Percentiles rank a stretch among this genome's conserved stretches.
Evolutionary conservation across 768 basidiomycete genomes (phyloP).

Genomic region (Kwoniella dendrophila): DNA sequence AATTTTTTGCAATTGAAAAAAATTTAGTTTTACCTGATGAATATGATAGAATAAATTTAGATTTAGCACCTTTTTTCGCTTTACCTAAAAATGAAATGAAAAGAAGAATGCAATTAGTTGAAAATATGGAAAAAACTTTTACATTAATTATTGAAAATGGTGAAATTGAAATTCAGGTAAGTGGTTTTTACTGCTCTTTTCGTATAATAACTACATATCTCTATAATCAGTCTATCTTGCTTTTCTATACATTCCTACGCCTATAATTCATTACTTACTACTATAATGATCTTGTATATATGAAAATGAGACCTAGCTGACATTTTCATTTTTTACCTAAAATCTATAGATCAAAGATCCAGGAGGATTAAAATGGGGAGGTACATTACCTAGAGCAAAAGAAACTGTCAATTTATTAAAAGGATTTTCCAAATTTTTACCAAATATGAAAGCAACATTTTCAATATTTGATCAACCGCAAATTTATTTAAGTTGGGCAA

Average conservation of each 20-base stretch:
- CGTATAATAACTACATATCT: no score
- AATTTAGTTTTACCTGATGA: conserved; percentile 54
- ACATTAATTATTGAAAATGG: conserved; percentile 48
- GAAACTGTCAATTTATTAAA: conserved; percentile 44
- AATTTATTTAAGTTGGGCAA: conserved; percentile 53
- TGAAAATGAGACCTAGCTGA: no score
- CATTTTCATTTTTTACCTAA: background rate
- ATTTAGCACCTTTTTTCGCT: conserved; percentile 55
- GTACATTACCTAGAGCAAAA: conserved; percentile 47
- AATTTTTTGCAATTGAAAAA: conserved; percentile 42
- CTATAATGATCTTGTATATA: no score
- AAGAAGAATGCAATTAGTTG: conserved; percentile 52
- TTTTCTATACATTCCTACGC: no score
- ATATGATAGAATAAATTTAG: conserved; percentile 54
- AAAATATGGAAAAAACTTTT: conserved; percentile 54
- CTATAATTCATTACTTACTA: no score
- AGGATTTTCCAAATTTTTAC: conserved; percentile 43
- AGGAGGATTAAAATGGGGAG: conserved; percentile 52
- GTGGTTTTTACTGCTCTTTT: no score
- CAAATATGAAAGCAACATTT: conserved; percentile 51
- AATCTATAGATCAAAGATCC: conserved; percentile 42
- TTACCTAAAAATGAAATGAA: conserved; percentile 51
- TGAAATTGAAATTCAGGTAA: conserved; percentile 45
- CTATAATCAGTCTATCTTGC: no score
- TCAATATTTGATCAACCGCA: conserved; percentile 56